A percentile compares a stretch with the other conserved stretches of the same genome.
Conservation (phyloP, 768 basidiomycete species). For the Boletus reticulatus region DNA sequence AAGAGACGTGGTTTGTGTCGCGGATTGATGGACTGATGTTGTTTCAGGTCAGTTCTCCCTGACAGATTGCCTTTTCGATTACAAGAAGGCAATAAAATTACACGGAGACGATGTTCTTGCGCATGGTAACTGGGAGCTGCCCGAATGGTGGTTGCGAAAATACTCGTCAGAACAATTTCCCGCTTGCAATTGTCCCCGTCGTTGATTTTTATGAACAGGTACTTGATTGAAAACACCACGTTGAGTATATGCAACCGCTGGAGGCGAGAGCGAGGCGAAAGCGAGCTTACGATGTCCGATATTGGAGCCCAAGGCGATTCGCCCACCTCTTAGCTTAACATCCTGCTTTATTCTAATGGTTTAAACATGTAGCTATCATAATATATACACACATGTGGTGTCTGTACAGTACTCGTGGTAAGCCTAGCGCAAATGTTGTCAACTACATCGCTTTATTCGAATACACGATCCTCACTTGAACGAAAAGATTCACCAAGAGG, state of each 20-base stretch:
- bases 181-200: background rate
- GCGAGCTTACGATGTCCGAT: constrained; percentile 60
- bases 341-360: constrained; percentile 7
- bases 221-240: constrained; percentile 72
- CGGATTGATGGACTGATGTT: constrained; percentile 3
- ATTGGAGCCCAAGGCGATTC: constrained; percentile 40
- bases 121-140: constrained; percentile 87
- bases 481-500: constrained; percentile 68
- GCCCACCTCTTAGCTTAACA: constrained; percentile 18
- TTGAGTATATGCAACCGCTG: constrained; percentile 80
- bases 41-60: constrained; percentile 70
- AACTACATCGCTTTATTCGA: background rate
- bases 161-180: constrained; percentile 54
- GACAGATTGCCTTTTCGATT: constrained; percentile 75
- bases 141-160: constrained; percentile 77
- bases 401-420: background rate
- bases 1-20: constrained; percentile 16
- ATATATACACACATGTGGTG: constrained; percentile 3
- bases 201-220: constrained; percentile 42
- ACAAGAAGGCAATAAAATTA: constrained; percentile 63
- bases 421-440: background rate
- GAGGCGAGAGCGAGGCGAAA: constrained; percentile 80
- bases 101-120: constrained; percentile 93
- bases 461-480: background rate
- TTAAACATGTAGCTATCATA: constrained; percentile 2